Evolutionary conservation across 169 alveolate species (phyloP).

Genomic region (Perkinsus olseni): DNA sequence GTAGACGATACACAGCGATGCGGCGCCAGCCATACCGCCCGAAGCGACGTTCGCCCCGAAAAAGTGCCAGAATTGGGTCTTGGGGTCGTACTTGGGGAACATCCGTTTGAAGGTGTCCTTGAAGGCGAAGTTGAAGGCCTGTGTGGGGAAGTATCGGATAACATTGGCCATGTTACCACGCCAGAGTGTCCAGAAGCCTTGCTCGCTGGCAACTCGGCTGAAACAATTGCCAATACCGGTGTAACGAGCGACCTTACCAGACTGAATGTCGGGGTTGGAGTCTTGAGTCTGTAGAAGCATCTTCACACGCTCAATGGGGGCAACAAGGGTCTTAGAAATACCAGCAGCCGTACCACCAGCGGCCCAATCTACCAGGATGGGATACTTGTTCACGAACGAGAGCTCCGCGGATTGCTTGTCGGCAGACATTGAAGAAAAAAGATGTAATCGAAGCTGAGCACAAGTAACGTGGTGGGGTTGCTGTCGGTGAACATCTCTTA

Average conservation of each 20-base stretch:
- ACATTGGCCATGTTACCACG: conserved; percentile 90
- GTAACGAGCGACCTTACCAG: too few species aligned
- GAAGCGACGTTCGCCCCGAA: conserved; percentile 77
- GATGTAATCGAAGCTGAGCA: too few species aligned
- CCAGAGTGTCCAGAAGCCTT: conserved; percentile 90
- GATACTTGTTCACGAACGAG: background rate
- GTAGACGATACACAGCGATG: conserved; percentile 78
- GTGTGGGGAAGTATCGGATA: conserved; percentile 94
- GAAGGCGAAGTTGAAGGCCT: too few species aligned
- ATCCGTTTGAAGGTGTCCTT: conserved; percentile 83
- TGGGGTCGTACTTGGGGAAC: conserved; percentile 77
- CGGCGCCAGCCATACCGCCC: conserved; percentile 90
- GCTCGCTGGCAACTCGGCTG: too few species aligned
- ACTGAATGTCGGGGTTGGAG: too few species aligned
- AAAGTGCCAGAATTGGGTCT: conserved; percentile 72
- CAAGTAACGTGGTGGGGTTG: too few species aligned
- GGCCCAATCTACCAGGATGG: conserved; percentile 73
- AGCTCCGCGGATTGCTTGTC: background rate
- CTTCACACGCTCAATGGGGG: too few species aligned
- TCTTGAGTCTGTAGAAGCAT: too few species aligned
- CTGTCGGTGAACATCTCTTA: too few species aligned
- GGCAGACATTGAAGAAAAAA: background rate
- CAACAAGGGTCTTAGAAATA: too few species aligned
- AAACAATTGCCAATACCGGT: too few species aligned
- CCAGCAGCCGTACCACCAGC: too few species aligned